Percentiles rank a stretch among this genome's conserved stretches.
These are phyloP conservation scores for Didymellaceae sp. DNA, from an alignment of 2,329 filamentous ascomycete genomes.

Conservation along the genomic window DNA sequence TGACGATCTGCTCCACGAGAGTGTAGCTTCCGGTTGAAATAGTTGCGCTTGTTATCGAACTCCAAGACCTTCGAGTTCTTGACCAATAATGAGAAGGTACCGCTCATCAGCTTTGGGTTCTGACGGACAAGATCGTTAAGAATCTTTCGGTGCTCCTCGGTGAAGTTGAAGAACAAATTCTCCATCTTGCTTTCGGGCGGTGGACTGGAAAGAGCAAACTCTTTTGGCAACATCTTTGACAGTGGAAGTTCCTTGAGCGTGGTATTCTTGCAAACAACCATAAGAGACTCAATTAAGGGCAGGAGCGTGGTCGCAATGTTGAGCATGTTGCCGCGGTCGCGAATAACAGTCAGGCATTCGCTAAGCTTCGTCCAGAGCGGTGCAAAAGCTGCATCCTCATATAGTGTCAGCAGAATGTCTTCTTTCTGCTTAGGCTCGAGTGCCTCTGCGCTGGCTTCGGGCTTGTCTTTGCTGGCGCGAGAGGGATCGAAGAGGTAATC, in stretches of 20 bases:
- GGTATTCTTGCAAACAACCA: constrained; percentile 99
- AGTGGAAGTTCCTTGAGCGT: constrained; percentile 72
- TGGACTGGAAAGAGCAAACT: constrained; percentile 76
- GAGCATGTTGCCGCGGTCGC: constrained; percentile 91
- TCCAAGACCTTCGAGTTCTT: constrained; percentile 99
- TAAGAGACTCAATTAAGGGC: constrained; percentile 92
- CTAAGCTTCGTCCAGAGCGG: constrained; percentile 93
- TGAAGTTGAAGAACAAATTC: constrained; percentile 94
- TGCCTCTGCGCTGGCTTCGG: constrained; percentile 53
- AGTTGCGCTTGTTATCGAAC: constrained; percentile 99
- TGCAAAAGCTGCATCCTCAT: constrained; percentile 88
- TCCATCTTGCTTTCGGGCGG: constrained; percentile 83
- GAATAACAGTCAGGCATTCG: constrained; percentile 84
- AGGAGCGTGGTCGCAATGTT: constrained; percentile 96
- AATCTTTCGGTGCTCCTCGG: constrained; percentile 95
- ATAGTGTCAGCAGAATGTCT: constrained; percentile 84
- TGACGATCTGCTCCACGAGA: constrained; percentile 70
- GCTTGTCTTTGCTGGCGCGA: constrained; percentile 60
- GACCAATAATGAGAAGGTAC: constrained; percentile 92
- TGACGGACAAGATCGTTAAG: constrained; percentile 96
- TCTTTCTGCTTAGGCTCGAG: constrained; percentile 72
- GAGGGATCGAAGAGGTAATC: constrained; percentile 95
- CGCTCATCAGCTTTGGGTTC: constrained; percentile 98
- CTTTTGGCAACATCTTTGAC: constrained; percentile 58
- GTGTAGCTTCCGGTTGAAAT: constrained; percentile 94